phyloP scores from a whole-genome alignment of 345 rosid species.

The Eutrema yunnanense region DNA sequence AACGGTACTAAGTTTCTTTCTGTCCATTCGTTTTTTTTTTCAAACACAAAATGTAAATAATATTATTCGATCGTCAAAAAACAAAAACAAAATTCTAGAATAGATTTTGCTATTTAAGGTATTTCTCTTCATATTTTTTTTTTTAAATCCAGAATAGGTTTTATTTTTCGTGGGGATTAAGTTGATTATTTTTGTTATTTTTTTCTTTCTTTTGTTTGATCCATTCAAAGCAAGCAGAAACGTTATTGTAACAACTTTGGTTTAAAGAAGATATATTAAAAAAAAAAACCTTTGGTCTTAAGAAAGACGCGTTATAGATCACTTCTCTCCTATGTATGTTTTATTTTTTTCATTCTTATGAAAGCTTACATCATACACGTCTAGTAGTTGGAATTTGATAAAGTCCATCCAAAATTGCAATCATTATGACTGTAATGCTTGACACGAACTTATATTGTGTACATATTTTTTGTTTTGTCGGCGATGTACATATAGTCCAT shows the following conservation, averaged over 20 bases:
- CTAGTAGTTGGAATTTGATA: background rate
- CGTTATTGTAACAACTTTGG: background rate
- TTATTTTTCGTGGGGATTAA: background rate
- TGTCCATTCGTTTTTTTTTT: background rate
- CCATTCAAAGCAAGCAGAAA: background rate
- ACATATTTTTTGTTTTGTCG: background rate
- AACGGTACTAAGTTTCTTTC: constrained; percentile 22
- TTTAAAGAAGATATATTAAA: background rate
- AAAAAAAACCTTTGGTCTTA: background rate
- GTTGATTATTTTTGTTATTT: background rate
- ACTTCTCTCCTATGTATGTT: background rate
- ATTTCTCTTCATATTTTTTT: no score
- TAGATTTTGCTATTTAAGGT: background rate
- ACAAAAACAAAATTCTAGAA: background rate
- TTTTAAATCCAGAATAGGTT: background rate
- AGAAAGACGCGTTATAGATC: constrained; percentile 8
- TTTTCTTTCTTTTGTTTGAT: constrained; percentile 4
- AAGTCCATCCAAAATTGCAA: background rate
- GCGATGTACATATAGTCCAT: background rate
- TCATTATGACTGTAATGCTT: constrained; percentile 11
- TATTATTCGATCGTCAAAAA: background rate
- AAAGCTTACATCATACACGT: constrained; percentile 5
- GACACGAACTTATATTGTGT: constrained; percentile 14
- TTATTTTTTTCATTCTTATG: background rate
- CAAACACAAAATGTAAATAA: constrained; percentile 4